phyloP scores from a whole-genome alignment of 2,329 filamentous ascomycete genomes.

The Pyrenochaeta sp. region DNA sequence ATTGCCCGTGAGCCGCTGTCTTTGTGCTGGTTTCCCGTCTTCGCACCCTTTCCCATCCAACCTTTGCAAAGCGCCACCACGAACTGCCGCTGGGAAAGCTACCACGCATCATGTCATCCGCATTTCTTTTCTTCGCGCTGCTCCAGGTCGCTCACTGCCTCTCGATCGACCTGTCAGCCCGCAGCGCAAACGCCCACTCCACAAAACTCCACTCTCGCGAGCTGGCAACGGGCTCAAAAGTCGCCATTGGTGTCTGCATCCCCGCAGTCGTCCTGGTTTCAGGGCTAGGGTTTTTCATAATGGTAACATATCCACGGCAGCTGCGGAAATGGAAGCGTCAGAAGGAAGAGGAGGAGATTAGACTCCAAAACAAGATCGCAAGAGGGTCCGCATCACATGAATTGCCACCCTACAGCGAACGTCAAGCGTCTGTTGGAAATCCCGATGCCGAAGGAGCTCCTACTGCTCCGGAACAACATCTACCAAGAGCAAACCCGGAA shows the following conservation, averaged over 20 bases:
- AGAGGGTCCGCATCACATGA: not conserved
- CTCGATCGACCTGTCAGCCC: not conserved
- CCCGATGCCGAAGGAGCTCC: not conserved
- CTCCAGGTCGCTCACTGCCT: conserved; percentile 4
- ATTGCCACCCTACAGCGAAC: not conserved
- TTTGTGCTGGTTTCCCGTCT: no score
- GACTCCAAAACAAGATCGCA: not conserved
- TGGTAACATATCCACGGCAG: conserved; percentile 13
- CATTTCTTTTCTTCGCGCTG: conserved; percentile 4
- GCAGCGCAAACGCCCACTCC: not conserved
- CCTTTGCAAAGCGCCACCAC: no score
- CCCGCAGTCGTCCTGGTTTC: conserved; percentile 9
- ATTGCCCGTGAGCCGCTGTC: no score
- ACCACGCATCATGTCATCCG: conserved; percentile 2
- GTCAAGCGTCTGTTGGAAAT: not conserved
- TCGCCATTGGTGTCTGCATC: conserved; percentile 18
- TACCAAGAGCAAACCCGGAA: not conserved
- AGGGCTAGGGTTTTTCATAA: conserved; percentile 10
- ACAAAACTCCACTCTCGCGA: conserved; percentile 9
- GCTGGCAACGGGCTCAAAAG: conserved; percentile 7
- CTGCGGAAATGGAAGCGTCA: conserved; percentile 7
- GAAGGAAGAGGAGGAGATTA: conserved; percentile 1
- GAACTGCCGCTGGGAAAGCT: no score
- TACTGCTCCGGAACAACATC: not conserved
- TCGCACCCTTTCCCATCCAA: no score